Evolutionary conservation across 768 basidiomycete genomes (phyloP).

Genomic region (Gautieria morchelliformis): DNA sequence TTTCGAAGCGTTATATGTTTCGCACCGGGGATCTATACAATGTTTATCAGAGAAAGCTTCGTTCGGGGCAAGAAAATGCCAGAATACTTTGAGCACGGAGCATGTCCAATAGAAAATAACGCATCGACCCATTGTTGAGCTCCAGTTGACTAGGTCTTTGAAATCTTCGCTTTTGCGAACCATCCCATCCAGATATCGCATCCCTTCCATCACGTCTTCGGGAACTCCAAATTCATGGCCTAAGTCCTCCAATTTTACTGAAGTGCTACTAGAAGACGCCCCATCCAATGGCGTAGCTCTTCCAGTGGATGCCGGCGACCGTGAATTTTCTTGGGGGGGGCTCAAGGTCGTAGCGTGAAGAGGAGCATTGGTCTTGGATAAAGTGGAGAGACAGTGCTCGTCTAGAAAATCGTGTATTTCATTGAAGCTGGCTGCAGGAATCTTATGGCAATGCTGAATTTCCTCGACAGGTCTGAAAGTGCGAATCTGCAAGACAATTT

Average conservation of each 20-base stretch:
- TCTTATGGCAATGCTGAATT: background rate
- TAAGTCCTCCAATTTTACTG: background rate
- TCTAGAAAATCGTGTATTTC: conserved; percentile 1
- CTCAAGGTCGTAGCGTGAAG: background rate
- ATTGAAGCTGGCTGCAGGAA: background rate
- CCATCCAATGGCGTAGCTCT: background rate
- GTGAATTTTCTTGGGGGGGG: background rate
- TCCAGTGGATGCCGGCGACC: background rate
- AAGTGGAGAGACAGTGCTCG: background rate
- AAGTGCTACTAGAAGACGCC: background rate
- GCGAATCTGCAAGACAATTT: background rate
- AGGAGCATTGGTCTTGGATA: background rate
- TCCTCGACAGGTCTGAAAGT: conserved; percentile 1
- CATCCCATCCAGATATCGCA: conserved; percentile 1
- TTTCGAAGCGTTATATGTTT: conserved; percentile 8
- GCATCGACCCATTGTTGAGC: conserved; percentile 2
- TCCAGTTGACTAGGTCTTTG: conserved; percentile 5
- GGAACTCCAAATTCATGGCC: conserved; percentile 1
- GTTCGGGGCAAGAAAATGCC: background rate
- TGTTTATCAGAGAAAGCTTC: background rate
- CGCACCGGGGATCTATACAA: conserved; percentile 2
- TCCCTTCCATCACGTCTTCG: background rate
- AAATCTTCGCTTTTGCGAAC: background rate
- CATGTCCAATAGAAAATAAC: conserved; percentile 8
- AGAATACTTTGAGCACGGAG: conserved; percentile 5